A percentile compares a stretch with the other conserved stretches of the same genome.
phyloP scores from a whole-genome alignment of 1,284 basidiomycete species.

The Megacollybia platyphylla region DNA sequence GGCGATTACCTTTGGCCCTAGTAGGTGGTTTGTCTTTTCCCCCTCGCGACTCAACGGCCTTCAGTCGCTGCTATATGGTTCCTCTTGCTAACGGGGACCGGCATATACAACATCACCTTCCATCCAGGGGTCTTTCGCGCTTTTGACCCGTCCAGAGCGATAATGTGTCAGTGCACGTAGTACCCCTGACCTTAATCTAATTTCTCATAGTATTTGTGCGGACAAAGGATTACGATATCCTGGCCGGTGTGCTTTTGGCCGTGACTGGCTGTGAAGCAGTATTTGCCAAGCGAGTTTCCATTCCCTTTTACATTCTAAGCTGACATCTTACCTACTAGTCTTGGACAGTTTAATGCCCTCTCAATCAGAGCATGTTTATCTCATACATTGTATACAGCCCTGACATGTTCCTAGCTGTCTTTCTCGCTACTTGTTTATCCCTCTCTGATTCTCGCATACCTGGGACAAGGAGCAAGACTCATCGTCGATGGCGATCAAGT shows the following conservation, averaged over 20 bases:
- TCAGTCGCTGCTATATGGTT: conserved; percentile 50
- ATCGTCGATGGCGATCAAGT: conserved; percentile 35
- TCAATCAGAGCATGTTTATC: conserved; percentile 32
- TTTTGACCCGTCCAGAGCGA: conserved; percentile 52
- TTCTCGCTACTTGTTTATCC: conserved; percentile 47
- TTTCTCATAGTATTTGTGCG: conserved; percentile 41
- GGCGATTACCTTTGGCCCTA: conserved; percentile 38
- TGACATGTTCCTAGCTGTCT: conserved; percentile 21
- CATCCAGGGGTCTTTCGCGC: conserved; percentile 53
- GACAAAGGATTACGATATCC: conserved; percentile 44
- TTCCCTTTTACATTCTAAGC: neutral
- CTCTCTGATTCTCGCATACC: conserved; percentile 48
- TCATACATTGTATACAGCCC: neutral
- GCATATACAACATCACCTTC: conserved; percentile 43
- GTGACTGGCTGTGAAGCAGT: conserved; percentile 59
- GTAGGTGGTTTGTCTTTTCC: conserved; percentile 15
- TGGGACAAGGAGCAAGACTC: conserved; percentile 56
- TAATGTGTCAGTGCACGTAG: conserved; percentile 27
- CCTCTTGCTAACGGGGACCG: conserved; percentile 31
- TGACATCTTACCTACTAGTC: conserved; percentile 17
- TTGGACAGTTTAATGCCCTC: conserved; percentile 52
- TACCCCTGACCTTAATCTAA: neutral
- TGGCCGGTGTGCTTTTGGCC: conserved; percentile 52
- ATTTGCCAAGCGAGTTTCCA: conserved; percentile 41
- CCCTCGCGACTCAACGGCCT: neutral